Conservation (phyloP, 768 basidiomycete species). For the Thelephora aurantiotincta region DNA sequence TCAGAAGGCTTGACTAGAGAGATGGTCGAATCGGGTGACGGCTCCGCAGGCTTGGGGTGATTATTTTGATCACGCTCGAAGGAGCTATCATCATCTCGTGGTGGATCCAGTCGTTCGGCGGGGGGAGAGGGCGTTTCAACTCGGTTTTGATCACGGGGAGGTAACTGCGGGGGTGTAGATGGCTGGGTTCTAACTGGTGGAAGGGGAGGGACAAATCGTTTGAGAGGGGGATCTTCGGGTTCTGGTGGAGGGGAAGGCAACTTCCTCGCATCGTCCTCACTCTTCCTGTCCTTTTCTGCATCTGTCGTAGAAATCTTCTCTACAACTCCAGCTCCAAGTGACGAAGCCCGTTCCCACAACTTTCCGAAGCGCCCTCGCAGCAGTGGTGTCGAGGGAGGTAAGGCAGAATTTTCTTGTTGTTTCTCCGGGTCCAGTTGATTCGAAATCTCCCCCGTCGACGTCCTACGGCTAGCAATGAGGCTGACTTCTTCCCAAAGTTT, state of each 20-base stretch:
- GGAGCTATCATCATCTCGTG: too few relatives aligned
- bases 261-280: slow-evolving; percentile 6
- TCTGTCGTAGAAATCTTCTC: slow-evolving; percentile 6
- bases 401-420: background rate
- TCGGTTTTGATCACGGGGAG: background rate
- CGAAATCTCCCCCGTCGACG: background rate
- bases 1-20: too few relatives aligned
- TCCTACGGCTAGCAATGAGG: too few relatives aligned
- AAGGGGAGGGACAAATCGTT: slow-evolving; percentile 2
- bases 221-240: too few relatives aligned
- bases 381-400: slow-evolving; percentile 6
- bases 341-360: slow-evolving; percentile 14
- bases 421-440: slow-evolving; percentile 3
- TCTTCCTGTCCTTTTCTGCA: slow-evolving; percentile 1
- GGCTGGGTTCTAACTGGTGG: background rate
- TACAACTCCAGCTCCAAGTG: slow-evolving; percentile 2
- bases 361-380: slow-evolving; percentile 12
- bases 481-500: slow-evolving; percentile 75
- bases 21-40: too few relatives aligned
- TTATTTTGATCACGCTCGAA: too few relatives aligned
- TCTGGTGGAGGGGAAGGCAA: slow-evolving; percentile 12
- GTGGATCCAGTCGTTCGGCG: slow-evolving; percentile 3
- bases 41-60: too few relatives aligned
- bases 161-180: background rate
- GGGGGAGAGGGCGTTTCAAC: background rate